A percentile compares a stretch with the other conserved stretches of the same genome.
These are phyloP conservation scores for Fusarium siculi DNA, from an alignment of 2,329 filamentous ascomycete genomes.

Conservation along the genomic window DNA sequence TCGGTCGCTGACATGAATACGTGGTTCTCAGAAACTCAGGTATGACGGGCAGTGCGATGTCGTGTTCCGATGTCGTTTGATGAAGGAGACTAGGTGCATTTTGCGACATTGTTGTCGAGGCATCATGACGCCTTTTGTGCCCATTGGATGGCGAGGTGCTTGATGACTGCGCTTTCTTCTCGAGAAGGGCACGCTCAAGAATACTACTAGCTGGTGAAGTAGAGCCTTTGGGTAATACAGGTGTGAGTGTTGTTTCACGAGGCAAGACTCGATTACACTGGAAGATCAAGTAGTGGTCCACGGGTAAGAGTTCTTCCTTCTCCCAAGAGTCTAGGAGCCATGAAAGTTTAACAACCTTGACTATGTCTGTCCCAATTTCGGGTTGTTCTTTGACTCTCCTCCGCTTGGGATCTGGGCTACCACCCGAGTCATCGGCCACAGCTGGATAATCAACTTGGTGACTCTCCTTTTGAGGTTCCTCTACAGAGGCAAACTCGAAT, in stretches of 20 bases:
- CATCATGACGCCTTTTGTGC: constrained; percentile 11
- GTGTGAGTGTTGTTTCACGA: not conserved
- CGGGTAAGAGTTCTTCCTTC: constrained; percentile 56
- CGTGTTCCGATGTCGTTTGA: constrained; percentile 82
- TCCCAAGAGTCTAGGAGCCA: constrained; percentile 68
- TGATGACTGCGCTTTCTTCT: constrained; percentile 7
- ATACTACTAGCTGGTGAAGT: constrained; percentile 28
- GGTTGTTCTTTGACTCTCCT: constrained; percentile 21
- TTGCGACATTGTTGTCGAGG: constrained; percentile 7
- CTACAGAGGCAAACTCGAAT: constrained; percentile 63
- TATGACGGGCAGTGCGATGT: constrained; percentile 70
- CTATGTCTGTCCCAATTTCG: constrained; percentile 28
- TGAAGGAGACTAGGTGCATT: constrained; percentile 62
- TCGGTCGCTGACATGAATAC: constrained; percentile 85
- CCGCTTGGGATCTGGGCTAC: constrained; percentile 28
- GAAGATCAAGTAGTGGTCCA: constrained; percentile 65
- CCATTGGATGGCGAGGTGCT: constrained; percentile 17
- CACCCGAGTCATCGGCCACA: not conserved
- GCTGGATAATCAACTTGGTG: not conserved
- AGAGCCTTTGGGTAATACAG: not conserved
- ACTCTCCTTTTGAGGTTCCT: not conserved
- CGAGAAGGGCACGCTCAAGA: constrained; percentile 37
- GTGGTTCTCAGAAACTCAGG: constrained; percentile 70
- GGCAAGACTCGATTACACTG: constrained; percentile 54
- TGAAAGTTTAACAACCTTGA: constrained; percentile 67